Evolutionary conservation across 768 basidiomycete genomes (phyloP).

Genomic region (Auriculariales sp.): DNA sequence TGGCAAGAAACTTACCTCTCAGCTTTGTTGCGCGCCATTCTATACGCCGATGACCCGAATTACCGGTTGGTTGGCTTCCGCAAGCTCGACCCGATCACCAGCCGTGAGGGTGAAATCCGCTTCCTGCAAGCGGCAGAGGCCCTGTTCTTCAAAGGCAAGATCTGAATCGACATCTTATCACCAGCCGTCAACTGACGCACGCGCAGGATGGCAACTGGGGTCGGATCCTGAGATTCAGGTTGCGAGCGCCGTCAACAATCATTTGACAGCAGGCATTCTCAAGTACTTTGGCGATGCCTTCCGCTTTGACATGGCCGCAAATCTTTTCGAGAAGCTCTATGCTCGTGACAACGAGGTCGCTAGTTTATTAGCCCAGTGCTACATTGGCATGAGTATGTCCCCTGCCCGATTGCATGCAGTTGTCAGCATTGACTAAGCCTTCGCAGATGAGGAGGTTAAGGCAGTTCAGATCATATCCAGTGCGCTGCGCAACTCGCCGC

Average conservation of each 20-base stretch:
- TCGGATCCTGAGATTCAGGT: constrained; percentile 99
- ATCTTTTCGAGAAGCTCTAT: constrained; percentile 82
- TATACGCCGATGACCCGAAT: constrained; percentile 91
- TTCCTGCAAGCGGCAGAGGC: constrained; percentile 86
- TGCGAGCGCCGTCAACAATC: constrained; percentile 91
- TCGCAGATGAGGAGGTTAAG: constrained; percentile 90
- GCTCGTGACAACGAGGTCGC: constrained; percentile 84
- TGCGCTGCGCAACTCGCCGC: constrained; percentile 74
- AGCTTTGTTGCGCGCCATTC: constrained; percentile 75
- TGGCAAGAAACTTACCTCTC: constrained; percentile 99
- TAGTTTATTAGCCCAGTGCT: constrained; percentile 72
- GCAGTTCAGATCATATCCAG: constrained; percentile 85
- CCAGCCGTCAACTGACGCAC: constrained; percentile 1
- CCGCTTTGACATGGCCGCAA: constrained; percentile 74
- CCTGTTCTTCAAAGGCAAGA: constrained; percentile 69
- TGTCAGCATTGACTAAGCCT: background rate
- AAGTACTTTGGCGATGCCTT: constrained; percentile 95
- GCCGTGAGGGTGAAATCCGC: constrained; percentile 72
- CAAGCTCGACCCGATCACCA: constrained; percentile 88
- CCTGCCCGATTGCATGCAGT: background rate
- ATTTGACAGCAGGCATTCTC: constrained; percentile 85
- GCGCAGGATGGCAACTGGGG: constrained; percentile 89
- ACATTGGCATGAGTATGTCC: constrained; percentile 91
- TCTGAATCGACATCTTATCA: background rate
- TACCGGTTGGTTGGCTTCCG: constrained; percentile 88